A percentile compares a stretch with the other conserved stretches of the same genome.
Evolutionary conservation across 352 stramenopile species (phyloP).

Genomic region (Pythium dissotocum): DNA sequence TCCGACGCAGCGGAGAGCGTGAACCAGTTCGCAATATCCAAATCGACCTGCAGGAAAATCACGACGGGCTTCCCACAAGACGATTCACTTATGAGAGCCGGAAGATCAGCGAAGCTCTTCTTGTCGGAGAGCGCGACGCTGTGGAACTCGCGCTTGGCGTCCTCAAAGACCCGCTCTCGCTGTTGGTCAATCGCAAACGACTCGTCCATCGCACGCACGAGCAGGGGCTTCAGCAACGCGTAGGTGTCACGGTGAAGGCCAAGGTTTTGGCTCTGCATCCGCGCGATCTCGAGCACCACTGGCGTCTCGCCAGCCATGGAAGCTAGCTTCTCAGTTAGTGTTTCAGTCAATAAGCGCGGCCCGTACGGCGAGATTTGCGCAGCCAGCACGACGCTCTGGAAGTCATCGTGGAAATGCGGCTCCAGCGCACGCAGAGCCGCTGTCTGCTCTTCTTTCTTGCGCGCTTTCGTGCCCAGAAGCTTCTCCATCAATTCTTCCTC

Average conservation of each 20-base stretch:
- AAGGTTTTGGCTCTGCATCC: slow-evolving; percentile 10
- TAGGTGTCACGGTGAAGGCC: not conserved
- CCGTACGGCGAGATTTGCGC: slow-evolving; percentile 23
- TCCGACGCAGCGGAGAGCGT: slow-evolving; percentile 29
- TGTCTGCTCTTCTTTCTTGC: slow-evolving; percentile 17
- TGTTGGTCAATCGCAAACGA: slow-evolving; percentile 14
- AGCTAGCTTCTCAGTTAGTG: slow-evolving; percentile 15
- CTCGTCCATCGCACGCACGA: slow-evolving; percentile 27
- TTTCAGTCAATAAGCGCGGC: slow-evolving; percentile 1
- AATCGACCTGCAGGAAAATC: slow-evolving; percentile 59
- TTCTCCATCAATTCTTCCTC: slow-evolving; percentile 31
- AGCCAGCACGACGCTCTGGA: slow-evolving; percentile 11
- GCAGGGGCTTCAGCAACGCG: slow-evolving; percentile 15
- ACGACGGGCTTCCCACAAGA: slow-evolving; percentile 22
- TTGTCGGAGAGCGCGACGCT: slow-evolving; percentile 42
- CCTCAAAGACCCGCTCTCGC: slow-evolving; percentile 21
- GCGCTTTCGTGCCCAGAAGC: slow-evolving; percentile 20
- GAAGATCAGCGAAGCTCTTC: slow-evolving; percentile 28
- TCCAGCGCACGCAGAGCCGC: slow-evolving; percentile 13
- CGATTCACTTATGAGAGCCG: not conserved
- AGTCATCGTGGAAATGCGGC: slow-evolving; percentile 26
- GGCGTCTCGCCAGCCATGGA: slow-evolving; percentile 25
- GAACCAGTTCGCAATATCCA: slow-evolving; percentile 76
- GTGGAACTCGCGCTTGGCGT: slow-evolving; percentile 23
- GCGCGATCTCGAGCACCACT: slow-evolving; percentile 27